phyloP scores from a whole-genome alignment of 306 rosid genomes.

The Hippophae rhamnoides region DNA sequence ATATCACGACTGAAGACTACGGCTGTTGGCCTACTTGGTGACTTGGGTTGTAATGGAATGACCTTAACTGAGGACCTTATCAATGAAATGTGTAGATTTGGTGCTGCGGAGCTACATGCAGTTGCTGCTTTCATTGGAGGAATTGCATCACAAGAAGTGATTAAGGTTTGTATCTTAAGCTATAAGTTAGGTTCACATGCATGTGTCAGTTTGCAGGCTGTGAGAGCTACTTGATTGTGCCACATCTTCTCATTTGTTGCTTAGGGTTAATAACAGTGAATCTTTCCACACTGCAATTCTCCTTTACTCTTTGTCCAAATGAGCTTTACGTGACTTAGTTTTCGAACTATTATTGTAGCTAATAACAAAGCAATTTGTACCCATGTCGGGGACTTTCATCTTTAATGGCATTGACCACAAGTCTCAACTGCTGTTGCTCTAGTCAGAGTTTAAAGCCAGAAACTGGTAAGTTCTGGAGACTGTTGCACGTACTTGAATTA shows the following conservation, averaged over 20 bases:
- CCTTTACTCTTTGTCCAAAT: background rate
- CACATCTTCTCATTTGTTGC: background rate
- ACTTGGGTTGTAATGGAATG: conserved; percentile 84
- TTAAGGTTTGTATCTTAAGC: conserved; percentile 52
- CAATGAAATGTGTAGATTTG: conserved; percentile 95
- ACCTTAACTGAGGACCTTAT: conserved; percentile 86
- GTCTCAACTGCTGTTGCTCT: conserved; percentile 69
- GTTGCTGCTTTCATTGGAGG: conserved; percentile 96
- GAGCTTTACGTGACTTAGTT: background rate
- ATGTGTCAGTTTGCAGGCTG: background rate
- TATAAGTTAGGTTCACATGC: background rate
- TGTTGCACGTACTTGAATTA: conserved; percentile 4
- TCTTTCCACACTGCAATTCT: background rate
- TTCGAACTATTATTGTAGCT: conserved; percentile 38
- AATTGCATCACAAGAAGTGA: conserved; percentile 91
- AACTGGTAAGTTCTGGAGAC: conserved; percentile 13
- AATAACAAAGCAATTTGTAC: conserved; percentile 88
- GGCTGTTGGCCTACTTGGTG: conserved; percentile 62
- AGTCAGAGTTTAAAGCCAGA: conserved; percentile 13
- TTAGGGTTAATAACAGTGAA: background rate
- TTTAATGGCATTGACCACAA: conserved; percentile 94
- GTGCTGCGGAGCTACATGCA: conserved; percentile 88
- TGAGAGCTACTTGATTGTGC: background rate
- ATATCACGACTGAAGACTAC: conserved; percentile 82
- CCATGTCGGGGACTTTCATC: conserved; percentile 77